phyloP scores from a whole-genome alignment of 225 moss, liverwort and hornwort genomes.

The Pseudisothecium myosuroides region DNA sequence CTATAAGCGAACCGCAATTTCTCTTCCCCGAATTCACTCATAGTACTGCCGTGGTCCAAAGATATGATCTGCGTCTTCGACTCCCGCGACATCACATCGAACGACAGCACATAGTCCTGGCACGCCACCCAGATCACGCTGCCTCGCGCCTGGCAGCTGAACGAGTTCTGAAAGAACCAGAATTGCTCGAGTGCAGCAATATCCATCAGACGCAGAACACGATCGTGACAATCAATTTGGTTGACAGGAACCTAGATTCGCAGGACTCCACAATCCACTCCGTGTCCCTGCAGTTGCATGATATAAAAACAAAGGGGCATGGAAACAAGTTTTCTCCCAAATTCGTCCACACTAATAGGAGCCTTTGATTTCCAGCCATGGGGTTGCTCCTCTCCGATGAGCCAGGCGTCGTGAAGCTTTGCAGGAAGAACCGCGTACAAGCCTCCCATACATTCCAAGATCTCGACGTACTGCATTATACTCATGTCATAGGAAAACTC shows the following conservation, averaged over 20 bases:
- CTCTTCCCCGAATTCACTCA: neutral
- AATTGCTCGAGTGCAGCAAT: accelerated
- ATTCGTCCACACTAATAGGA: neutral
- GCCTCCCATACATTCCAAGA: neutral
- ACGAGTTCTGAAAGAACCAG: neutral
- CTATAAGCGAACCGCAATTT: neutral
- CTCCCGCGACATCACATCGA: neutral
- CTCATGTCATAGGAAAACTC: neutral
- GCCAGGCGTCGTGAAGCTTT: neutral
- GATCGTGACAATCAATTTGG: too few species aligned
- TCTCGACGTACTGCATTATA: neutral
- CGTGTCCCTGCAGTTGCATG: neutral
- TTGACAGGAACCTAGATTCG: neutral
- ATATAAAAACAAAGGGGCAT: neutral
- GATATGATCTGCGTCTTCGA: neutral
- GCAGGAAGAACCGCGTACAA: neutral
- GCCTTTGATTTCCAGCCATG: accelerated
- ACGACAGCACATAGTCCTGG: neutral
- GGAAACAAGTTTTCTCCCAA: too few species aligned
- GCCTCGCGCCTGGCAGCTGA: neutral
- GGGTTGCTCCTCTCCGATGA: neutral
- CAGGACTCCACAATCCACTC: neutral
- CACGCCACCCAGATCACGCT: neutral
- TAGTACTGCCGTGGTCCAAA: neutral
- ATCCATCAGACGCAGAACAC: neutral